These are phyloP conservation scores for Purpureocillium takamizusanense DNA, from an alignment of 2,329 filamentous ascomycete species.

Conservation along the genomic window DNA sequence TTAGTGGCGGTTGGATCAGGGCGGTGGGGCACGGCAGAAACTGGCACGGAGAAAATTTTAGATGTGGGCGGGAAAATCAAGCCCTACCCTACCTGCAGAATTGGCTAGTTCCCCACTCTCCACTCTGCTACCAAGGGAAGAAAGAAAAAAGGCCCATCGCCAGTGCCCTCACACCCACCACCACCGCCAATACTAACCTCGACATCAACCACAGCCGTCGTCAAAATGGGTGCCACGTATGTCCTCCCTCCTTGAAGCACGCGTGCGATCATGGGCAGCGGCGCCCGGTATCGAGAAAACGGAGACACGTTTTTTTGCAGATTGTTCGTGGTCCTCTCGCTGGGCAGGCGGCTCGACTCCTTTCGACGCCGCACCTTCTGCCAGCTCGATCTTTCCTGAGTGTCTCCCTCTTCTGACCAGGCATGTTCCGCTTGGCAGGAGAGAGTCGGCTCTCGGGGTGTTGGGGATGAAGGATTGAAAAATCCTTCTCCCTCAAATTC, in stretches of 20 bases:
- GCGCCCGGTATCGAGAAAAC: slow-evolving; percentile 37
- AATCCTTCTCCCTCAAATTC: slow-evolving; percentile 64
- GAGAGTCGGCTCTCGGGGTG: slow-evolving; percentile 59
- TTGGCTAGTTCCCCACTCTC: not conserved
- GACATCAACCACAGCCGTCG: slow-evolving; percentile 26
- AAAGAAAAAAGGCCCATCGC: slow-evolving; percentile 10
- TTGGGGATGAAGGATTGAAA: slow-evolving; percentile 62
- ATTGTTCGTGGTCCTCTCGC: slow-evolving; percentile 81
- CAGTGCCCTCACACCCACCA: slow-evolving; percentile 10
- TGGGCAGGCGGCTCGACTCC: slow-evolving; percentile 40
- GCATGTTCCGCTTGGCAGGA: slow-evolving; percentile 36
- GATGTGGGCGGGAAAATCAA: slow-evolving; percentile 14
- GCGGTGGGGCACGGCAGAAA: slow-evolving; percentile 31
- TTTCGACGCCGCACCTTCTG: slow-evolving; percentile 20
- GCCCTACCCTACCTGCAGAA: slow-evolving; percentile 22
- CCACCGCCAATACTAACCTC: slow-evolving; percentile 28
- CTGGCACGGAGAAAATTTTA: slow-evolving; percentile 5
- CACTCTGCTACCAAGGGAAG: slow-evolving; percentile 1
- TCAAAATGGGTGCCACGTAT: slow-evolving; percentile 46
- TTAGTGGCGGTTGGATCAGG: slow-evolving; percentile 10
- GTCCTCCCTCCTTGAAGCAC: slow-evolving; percentile 28
- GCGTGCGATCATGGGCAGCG: slow-evolving; percentile 21
- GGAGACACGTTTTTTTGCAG: slow-evolving; percentile 36
- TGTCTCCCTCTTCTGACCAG: slow-evolving; percentile 47
- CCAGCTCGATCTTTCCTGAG: slow-evolving; percentile 73